A percentile compares a stretch with the other conserved stretches of the same genome.
These are phyloP conservation scores for Neurospora sp. DNA, from an alignment of 495 filamentous ascomycete genomes.

Conservation along the genomic window DNA sequence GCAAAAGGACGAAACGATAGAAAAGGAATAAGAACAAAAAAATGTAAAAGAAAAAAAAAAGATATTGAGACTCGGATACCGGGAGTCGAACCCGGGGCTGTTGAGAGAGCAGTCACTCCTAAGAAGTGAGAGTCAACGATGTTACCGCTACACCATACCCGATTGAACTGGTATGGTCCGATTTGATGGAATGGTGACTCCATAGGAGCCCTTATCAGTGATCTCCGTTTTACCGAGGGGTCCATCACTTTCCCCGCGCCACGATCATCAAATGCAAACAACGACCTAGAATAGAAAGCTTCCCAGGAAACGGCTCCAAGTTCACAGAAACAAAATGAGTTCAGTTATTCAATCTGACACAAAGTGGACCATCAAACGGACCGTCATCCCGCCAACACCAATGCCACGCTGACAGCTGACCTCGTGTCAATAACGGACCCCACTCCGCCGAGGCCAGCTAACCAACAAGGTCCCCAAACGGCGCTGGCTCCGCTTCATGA, in stretches of 20 bases:
- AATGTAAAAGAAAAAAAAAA: neutral
- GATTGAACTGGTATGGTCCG: neutral
- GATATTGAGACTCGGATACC: neutral
- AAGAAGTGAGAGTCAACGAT: neutral
- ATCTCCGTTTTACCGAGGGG: accelerated
- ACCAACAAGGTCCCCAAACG: neutral
- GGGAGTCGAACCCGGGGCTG: neutral
- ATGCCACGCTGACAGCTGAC: neutral
- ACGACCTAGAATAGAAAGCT: neutral
- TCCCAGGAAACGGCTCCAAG: neutral
- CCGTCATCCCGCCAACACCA: neutral
- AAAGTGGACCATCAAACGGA: neutral
- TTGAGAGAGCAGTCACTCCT: neutral
- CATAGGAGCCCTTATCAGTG: neutral
- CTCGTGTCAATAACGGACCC: neutral
- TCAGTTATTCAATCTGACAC: no score
- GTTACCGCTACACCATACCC: neutral
- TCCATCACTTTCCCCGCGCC: neutral
- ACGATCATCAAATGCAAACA: neutral
- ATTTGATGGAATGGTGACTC: neutral
- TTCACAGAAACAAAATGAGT: neutral
- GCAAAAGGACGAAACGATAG: neutral
- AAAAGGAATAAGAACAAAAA: neutral
- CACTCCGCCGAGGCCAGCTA: neutral
- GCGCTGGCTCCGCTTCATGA: neutral